Evolutionary conservation across 306 rosid genomes (phyloP), one percentile per base, ranked within the genome.

Genomic region (Sophora flavescens): DNA sequence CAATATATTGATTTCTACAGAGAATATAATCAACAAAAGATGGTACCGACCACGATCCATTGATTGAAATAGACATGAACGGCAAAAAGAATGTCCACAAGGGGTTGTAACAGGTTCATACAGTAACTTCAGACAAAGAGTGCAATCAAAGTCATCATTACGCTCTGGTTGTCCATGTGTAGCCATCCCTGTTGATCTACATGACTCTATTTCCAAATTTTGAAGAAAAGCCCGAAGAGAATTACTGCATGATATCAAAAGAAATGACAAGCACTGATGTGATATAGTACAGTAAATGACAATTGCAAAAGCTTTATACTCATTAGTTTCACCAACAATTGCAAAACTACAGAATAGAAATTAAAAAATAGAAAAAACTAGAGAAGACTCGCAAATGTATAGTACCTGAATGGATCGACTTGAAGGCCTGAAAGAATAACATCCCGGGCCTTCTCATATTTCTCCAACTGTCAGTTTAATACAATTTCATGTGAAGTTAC

Each of bases 11-110:
- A 53, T 52, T 8, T 65, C 68, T 18, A 64, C 35, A 45, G 68
- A 50, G 72, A 67, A 79, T 17, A 72, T 69, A 17, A 71, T 62
- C 82, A 78, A 68, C 57, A 68, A 53, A 17, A 83, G 79, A 38
- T 72, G 84, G 38, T 63, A 81, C 96, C 65, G 78, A 96, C 99
- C 86, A 74, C 91, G 84, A 87, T 96, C 99, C 96, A 89, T 91
- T n/a, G 97, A 74, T 88, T 89, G 99, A 84, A 92, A 92, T 44
- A 96, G 77, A 75, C 98, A 96, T 51, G 98, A 87, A 7, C 89
- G 99, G 84, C 98, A 96, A 82, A 96, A 96, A 8, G 98, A 89
- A 86, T 96, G 99, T 64, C 99, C 99, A 85, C 99, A 96, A 77
- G 99, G 96, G 61, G 98, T 92, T 81, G 99, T 96, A 60, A 96